Evolutionary conservation across 2,329 filamentous ascomycete species (phyloP), one percentile per base, ranked within the genome.

Genomic region (Torrubiellomyces zombiae): DNA sequence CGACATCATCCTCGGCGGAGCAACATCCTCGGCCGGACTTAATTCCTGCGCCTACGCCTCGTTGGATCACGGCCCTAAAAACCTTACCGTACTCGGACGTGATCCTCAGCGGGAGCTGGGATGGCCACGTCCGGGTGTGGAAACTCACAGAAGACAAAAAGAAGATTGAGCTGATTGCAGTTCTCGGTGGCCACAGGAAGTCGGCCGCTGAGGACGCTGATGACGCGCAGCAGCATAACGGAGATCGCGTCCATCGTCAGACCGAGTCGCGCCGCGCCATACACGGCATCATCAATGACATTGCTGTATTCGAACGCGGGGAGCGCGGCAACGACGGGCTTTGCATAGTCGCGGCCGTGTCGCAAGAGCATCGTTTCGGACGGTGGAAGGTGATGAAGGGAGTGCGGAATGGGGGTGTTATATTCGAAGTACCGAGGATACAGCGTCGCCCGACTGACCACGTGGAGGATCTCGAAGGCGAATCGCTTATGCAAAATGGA

Each of bases 81-180:
- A 77, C 81, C 1, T 64, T 98, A 24, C 86, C 89, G 0, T 94
- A 85, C 48, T 86, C 82, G 5, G 83, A 98, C 42, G 58, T 93
- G 25, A 70, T 98, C 28, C 60, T 98, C 25, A 91, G 75, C 36
- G 89, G 86, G 16, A 93, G 82, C 50, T 98, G 86, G 85, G 89
- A 55, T 45, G 89, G 89, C 3, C 73, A 69, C 48, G 63, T 98
- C 29, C 65, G 86, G 24, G 75, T 75, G 5, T 98, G 89, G 89
- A 72, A 66, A 32, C 62, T 98, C 12, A 77, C 73, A 26, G 70
- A 80, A 20, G 86, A 94, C 47, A 89, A 85, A 54, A 70, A 69
- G 47, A 72, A 63, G 34, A 66, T 98, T 21, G 74, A 89, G 40
- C 54, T 68, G 1, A 51, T 82, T 6, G 83, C 82, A 2, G 60